Percentiles rank a stretch among this genome's conserved stretches.
phyloP scores from a whole-genome alignment of 2,329 filamentous ascomycete genomes.

The Talaromyces sp. region DNA sequence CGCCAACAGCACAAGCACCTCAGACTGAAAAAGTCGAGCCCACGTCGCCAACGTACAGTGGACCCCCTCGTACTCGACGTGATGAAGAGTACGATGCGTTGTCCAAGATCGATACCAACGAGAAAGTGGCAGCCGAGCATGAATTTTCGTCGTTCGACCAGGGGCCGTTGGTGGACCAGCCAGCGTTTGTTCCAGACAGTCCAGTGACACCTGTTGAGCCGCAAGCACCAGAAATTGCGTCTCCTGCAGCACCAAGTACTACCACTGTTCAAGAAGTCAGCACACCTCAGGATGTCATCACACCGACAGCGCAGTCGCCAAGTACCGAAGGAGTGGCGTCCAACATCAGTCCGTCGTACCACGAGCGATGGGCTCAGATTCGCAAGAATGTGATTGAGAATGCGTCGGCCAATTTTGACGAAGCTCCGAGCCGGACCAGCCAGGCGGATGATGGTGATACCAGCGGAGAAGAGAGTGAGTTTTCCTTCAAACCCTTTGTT shows the following conservation, averaged over 20 bases:
- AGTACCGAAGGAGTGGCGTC: constrained; percentile 4
- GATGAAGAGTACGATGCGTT: constrained; percentile 49
- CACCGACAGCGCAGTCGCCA: constrained; percentile 15
- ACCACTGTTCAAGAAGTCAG: constrained; percentile 13
- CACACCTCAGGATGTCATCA: constrained; percentile 11
- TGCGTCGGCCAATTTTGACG: constrained; percentile 49
- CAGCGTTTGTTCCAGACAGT: constrained; percentile 63
- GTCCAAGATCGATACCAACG: constrained; percentile 54
- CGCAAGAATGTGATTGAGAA: constrained; percentile 88
- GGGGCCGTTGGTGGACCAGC: constrained; percentile 79
- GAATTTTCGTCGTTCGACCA: constrained; percentile 71
- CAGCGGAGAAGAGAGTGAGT: constrained; percentile 91
- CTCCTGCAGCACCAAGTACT: constrained; percentile 12
- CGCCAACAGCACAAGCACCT: constrained; percentile 20
- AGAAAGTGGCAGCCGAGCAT: constrained; percentile 38
- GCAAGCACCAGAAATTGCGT: constrained; percentile 11
- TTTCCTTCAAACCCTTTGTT: background rate
- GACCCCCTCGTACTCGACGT: constrained; percentile 39
- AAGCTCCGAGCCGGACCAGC: constrained; percentile 56
- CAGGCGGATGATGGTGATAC: constrained; percentile 71
- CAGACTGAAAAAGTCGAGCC: constrained; percentile 18
- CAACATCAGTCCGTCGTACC: constrained; percentile 19
- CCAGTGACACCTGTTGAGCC: constrained; percentile 47
- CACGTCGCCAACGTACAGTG: constrained; percentile 15
- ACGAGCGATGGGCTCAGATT: constrained; percentile 93